Evolutionary conservation across 768 basidiomycete species (phyloP).

Genomic region (Rhodotorula sphaerocarpa): DNA sequence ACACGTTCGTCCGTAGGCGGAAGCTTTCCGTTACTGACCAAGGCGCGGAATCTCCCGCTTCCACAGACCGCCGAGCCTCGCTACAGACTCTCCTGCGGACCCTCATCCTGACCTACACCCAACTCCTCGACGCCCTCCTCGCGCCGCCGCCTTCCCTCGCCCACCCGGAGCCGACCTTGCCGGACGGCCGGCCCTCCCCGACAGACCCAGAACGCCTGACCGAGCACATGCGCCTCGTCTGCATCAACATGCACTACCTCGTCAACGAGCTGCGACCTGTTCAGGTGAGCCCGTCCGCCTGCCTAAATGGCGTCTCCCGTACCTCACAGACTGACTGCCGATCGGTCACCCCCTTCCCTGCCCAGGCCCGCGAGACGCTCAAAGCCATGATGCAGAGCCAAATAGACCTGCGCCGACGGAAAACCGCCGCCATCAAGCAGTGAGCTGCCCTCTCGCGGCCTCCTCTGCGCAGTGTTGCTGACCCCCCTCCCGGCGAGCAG

Average conservation of each 20-base stretch:
- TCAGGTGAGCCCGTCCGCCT: slow-evolving; percentile 51
- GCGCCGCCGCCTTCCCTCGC: slow-evolving; percentile 49
- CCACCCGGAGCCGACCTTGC: slow-evolving; percentile 43
- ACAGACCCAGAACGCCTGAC: slow-evolving; percentile 35
- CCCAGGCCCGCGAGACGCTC: slow-evolving; percentile 68
- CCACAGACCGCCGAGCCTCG: slow-evolving; percentile 66
- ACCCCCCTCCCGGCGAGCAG: not conserved
- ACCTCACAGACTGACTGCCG: not conserved
- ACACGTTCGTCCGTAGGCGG: not conserved
- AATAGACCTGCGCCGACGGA: slow-evolving; percentile 62
- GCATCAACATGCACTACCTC: slow-evolving; percentile 80
- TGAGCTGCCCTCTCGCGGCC: slow-evolving; percentile 45
- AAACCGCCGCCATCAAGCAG: slow-evolving; percentile 63
- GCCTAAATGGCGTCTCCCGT: too few relatives aligned
- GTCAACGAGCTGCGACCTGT: slow-evolving; percentile 83
- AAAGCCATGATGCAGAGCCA: slow-evolving; percentile 75
- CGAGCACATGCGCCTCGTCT: slow-evolving; percentile 71
- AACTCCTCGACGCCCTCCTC: slow-evolving; percentile 61
- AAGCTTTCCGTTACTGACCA: not conserved
- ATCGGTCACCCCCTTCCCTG: too few relatives aligned
- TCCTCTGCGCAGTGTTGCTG: not conserved
- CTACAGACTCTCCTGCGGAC: slow-evolving; percentile 64
- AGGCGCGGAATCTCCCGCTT: slow-evolving; percentile 4
- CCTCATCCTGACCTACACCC: slow-evolving; percentile 69
- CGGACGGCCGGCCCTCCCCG: slow-evolving; percentile 46